Percentiles rank a stretch among this genome's conserved stretches.
phyloP scores from a whole-genome alignment of 2,329 filamentous ascomycete species.

The Macrophomina tecta region DNA sequence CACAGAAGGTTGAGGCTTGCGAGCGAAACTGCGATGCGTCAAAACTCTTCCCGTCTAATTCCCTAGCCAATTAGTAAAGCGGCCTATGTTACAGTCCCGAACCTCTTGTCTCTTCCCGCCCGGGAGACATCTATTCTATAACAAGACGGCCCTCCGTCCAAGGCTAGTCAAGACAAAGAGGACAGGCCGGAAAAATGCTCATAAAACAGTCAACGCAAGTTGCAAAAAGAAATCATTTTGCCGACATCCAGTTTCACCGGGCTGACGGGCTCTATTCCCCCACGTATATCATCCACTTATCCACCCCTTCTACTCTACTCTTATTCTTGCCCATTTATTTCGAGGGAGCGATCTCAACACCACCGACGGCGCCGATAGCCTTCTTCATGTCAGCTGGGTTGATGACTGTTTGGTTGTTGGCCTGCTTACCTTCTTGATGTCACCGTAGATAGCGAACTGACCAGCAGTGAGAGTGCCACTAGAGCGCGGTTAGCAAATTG shows the following conservation, averaged over 20 bases:
- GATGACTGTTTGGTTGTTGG: too few relatives aligned
- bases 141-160: constrained; percentile 22
- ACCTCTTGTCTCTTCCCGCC: neutral
- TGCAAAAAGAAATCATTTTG: constrained; percentile 19
- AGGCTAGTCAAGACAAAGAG: constrained; percentile 25
- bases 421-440: constrained; percentile 61
- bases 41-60: constrained; percentile 21
- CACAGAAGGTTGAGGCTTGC: too few relatives aligned
- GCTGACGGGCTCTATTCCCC: constrained; percentile 17
- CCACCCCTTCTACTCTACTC: neutral
- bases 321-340: constrained; percentile 14
- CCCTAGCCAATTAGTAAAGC: constrained; percentile 22
- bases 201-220: constrained; percentile 18
- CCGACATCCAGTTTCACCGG: constrained; percentile 16
- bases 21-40: neutral
- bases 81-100: constrained; percentile 25
- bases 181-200: constrained; percentile 18
- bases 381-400: constrained; percentile 65
- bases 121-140: constrained; percentile 26
- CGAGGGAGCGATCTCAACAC: constrained; percentile 24
- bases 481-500: constrained; percentile 10
- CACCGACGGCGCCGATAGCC: constrained; percentile 38
- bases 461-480: constrained; percentile 66
- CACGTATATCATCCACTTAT: constrained; percentile 1
- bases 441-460: constrained; percentile 89